A percentile compares a stretch with the other conserved stretches of the same genome.
Evolutionary conservation across 805 yeast species (phyloP).

Genomic region (Saccharomycopsis amapae): DNA sequence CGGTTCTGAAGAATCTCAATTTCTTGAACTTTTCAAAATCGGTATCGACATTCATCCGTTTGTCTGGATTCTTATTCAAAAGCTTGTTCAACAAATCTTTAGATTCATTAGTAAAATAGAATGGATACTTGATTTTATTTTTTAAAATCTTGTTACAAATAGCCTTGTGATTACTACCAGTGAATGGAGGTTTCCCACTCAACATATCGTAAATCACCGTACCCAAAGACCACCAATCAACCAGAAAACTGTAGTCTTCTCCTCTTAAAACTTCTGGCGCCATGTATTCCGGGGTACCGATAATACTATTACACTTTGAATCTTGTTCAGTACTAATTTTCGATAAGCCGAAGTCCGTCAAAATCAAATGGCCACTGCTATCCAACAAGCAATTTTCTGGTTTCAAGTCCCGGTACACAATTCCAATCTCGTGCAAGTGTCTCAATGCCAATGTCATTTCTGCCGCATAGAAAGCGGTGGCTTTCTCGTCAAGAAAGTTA

Average conservation of each 20-base stretch:
- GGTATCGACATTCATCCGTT: constrained; percentile 54
- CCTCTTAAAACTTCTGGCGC: constrained; percentile 87
- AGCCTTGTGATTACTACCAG: constrained; percentile 71
- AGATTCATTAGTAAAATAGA: constrained; percentile 70
- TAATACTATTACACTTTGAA: constrained; percentile 45
- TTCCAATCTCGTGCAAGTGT: constrained; percentile 73
- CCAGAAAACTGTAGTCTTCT: constrained; percentile 65
- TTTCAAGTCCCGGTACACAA: constrained; percentile 80
- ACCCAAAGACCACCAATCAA: constrained; percentile 92
- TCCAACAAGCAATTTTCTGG: constrained; percentile 86
- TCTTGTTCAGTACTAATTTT: constrained; percentile 42
- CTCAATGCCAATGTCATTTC: constrained; percentile 71
- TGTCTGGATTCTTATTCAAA: constrained; percentile 60
- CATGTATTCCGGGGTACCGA: constrained; percentile 80
- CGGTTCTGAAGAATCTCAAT: constrained; percentile 70
- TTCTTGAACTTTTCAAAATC: constrained; percentile 48
- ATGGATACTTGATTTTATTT: constrained; percentile 64
- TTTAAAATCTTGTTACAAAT: constrained; percentile 69
- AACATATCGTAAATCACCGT: constrained; percentile 73
- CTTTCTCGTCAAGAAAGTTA: constrained; percentile 48
- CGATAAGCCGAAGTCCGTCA: constrained; percentile 81
- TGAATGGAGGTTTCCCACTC: constrained; percentile 83
- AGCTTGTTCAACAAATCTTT: constrained; percentile 64
- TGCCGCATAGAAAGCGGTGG: constrained; percentile 71
- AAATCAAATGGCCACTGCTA: constrained; percentile 67